Evolutionary conservation across 495 filamentous ascomycete species (phyloP).

Genomic region (Trichoderma virens): DNA sequence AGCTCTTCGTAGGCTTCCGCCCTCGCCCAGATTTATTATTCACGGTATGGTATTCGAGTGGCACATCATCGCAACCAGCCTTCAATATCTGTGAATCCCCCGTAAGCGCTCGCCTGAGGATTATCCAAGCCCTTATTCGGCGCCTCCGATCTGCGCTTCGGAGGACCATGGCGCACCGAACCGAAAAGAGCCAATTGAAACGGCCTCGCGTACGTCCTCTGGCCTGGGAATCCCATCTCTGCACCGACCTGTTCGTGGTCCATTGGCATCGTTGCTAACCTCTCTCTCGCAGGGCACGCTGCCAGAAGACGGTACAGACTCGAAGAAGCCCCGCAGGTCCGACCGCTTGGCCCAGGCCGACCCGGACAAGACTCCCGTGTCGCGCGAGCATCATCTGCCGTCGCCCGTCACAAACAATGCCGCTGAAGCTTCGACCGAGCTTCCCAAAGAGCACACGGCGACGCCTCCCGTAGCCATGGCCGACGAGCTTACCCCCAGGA

Average conservation of each 20-base stretch:
- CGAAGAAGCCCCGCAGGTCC: slow-evolving; percentile 63
- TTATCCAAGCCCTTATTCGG: neutral
- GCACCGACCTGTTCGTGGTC: slow-evolving; percentile 23
- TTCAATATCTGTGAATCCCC: neutral
- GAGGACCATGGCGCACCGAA: slow-evolving; percentile 42
- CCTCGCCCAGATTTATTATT: neutral
- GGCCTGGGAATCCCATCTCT: slow-evolving; percentile 14
- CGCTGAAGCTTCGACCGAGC: slow-evolving; percentile 46
- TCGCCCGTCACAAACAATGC: slow-evolving; percentile 68
- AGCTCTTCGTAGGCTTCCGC: neutral
- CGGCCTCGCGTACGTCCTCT: slow-evolving; percentile 36
- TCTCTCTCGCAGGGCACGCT: slow-evolving; percentile 33
- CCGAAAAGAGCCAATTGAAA: slow-evolving; percentile 50
- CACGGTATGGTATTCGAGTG: neutral
- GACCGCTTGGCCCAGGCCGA: slow-evolving; percentile 45
- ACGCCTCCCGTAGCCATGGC: slow-evolving; percentile 56
- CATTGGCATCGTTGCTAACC: slow-evolving; percentile 17
- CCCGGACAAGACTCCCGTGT: slow-evolving; percentile 50
- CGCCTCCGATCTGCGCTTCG: neutral
- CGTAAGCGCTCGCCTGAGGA: neutral
- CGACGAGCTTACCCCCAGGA: slow-evolving; percentile 56
- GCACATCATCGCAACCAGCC: neutral
- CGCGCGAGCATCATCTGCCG: slow-evolving; percentile 58
- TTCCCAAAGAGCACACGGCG: slow-evolving; percentile 51
- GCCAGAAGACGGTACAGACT: slow-evolving; percentile 34